Evolutionary conservation across 768 basidiomycete species (phyloP), one percentile per base, ranked within the genome.

Genomic region (Lentinus brumalis): DNA sequence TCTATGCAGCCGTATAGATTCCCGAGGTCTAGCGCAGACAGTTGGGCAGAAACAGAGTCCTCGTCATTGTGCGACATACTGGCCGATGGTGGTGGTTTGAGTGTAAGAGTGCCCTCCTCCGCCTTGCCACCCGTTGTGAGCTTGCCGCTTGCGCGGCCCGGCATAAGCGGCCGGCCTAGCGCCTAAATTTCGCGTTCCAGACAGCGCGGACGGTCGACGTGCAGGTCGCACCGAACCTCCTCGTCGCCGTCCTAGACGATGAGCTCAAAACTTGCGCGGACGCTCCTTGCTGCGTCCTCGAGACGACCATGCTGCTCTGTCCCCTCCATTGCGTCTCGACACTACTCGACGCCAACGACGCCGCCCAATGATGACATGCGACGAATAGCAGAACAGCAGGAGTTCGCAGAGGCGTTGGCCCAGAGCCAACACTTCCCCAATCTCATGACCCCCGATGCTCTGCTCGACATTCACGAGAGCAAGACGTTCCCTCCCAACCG

Each of bases 381-480:
- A 15, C 61, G 51, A 38, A 45, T 29, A 47, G 50, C 61, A 31
- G 49, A 60, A 16, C 35, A 57, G 47, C 42, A 31, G 26, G 44
- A 55, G 31, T 58, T 59, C 11, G 60, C 39, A 18, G 14, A 61
- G 0, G 53, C 60, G 10, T 35, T 61, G 2, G 30, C n/a, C 5
- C 26, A 56, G 42, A 62, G 63, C 53, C 50, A 56, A 26, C 44
- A 53, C 32, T 80, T 77, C 65, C 89, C 88, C 2, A 74, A 89
- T 70, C 83, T 91, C 61, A 85, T 86, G 86, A 76, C 76, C 6
- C 76, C 81, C 46, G 84, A 90, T 66, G 78, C 84, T 16, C 70
- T 87, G 31, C 77, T 89, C 55, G 89, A 91, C 74, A 78, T 83
- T 6, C 80, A 83, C 41, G 81, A 88, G 54, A 76, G 80, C 53